Evolutionary conservation across 2,329 filamentous ascomycete genomes (phyloP).

Genomic region (Helotiales sp.): DNA sequence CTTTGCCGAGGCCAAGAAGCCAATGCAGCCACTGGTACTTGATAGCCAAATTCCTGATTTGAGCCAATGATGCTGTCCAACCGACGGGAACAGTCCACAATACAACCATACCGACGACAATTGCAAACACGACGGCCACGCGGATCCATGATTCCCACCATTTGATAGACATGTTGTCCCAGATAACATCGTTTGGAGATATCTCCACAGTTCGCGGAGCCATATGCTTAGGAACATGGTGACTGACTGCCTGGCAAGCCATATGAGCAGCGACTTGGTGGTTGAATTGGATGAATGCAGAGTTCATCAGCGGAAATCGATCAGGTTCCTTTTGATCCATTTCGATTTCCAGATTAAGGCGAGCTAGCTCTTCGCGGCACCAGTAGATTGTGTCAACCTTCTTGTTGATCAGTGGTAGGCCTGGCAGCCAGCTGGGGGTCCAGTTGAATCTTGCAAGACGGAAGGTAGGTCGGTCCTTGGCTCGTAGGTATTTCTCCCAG

Average conservation of each 20-base stretch:
- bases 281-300: constrained; percentile 98
- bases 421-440: constrained; percentile 68
- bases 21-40: constrained; percentile 69
- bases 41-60: constrained; percentile 69
- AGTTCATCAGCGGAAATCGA: constrained; percentile 88
- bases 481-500: constrained; percentile 82
- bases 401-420: constrained; percentile 75
- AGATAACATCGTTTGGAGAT: constrained; percentile 86
- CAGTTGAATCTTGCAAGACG: constrained; percentile 64
- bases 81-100: constrained; percentile 90
- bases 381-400: constrained; percentile 96
- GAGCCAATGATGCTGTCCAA: constrained; percentile 80
- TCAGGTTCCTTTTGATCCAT: constrained; percentile 84
- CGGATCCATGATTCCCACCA: constrained; percentile 84
- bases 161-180: constrained; percentile 94
- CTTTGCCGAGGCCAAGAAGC: constrained; percentile 64
- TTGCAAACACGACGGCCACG: constrained; percentile 60
- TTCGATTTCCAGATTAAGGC: constrained; percentile 89
- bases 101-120: constrained; percentile 75
- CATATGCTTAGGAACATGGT: constrained; percentile 94
- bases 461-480: constrained; percentile 83
- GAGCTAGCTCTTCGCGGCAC: constrained; percentile 82
- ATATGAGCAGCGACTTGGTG: constrained; percentile 97
- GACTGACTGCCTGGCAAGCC: constrained; percentile 89
- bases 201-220: constrained; percentile 90